phyloP scores from a whole-genome alignment of 164 flowering plant species.

The Magnolia kwangsiensis region DNA sequence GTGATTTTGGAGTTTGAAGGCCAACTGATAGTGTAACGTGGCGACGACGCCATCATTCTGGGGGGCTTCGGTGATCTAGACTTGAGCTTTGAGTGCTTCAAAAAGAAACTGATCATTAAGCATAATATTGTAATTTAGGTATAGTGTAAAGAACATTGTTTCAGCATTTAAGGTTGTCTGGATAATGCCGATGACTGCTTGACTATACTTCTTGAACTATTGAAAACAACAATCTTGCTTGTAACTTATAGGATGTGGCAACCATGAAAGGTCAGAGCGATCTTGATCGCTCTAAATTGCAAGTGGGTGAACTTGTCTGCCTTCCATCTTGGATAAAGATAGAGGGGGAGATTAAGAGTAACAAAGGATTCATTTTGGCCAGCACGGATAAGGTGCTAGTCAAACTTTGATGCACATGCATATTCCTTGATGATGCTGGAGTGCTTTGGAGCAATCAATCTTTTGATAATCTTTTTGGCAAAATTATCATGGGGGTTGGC shows the following conservation, averaged over 20 bases:
- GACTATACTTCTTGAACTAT: neutral
- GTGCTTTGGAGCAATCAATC: too few species aligned
- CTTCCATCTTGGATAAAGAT: neutral
- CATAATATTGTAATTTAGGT: neutral
- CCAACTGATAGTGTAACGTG: too few species aligned
- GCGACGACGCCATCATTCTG: too few species aligned
- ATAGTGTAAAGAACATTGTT: neutral
- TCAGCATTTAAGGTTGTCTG: neutral
- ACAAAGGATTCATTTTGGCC: neutral
- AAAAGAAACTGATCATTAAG: neutral
- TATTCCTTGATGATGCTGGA: too few species aligned
- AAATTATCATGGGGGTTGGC: too few species aligned
- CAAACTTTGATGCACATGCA: too few species aligned
- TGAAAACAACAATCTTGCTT: neutral
- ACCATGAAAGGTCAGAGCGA: neutral
- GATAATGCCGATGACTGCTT: neutral
- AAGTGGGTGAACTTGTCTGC: neutral
- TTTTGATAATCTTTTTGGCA: too few species aligned
- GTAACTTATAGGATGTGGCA: neutral
- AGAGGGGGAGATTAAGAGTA: neutral
- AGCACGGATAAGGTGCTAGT: too few species aligned
- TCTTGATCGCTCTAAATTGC: neutral
- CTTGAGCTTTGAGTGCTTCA: neutral
- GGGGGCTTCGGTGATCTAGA: neutral
- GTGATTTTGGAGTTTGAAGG: too few species aligned